Evolutionary conservation across 495 filamentous ascomycete genomes (phyloP), one percentile per base, ranked within the genome.

Genomic region (Talaromyces adpressus): DNA sequence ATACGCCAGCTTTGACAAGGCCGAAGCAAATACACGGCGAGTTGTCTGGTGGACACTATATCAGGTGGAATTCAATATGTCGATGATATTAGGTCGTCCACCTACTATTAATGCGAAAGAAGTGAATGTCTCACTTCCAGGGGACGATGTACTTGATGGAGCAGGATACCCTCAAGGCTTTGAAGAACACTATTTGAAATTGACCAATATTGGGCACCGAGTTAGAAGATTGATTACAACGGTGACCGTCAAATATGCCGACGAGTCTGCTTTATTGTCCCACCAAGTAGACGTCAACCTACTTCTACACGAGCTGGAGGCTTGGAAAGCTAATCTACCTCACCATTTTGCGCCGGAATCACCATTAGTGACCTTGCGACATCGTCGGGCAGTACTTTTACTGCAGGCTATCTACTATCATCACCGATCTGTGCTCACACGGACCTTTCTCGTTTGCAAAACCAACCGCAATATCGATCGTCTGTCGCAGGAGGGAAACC

Each of bases 1-100:
- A 3, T 69, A 70, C 14, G 68, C 65, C 18, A 67, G 71, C 8
- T 75, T 77, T 67, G 69, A 74, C 20, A 67, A 72, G 2, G 62
- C 78, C 18, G 73, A 79, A 36, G 64, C 73, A 57, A 75, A 81
- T 45, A 64, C 75, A 30, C 71, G 78, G 9, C 79, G 78, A 61
- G 65, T 75, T n/a, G 70, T 80, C n/a, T 82, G 77, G 74, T 81
- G 79, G 74, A 79, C 79, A 7, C 64, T 78, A 34, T 82, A 78
- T 62, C 70, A 59, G 6, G 80, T 77, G 53, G 79, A 82, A 59
- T 77, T 79, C 45, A 75, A 73, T 58, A 71, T 79, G 36, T 76
- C 75, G 63, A 75, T 73, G 16, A 77, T 76, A 56, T 67, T 80
- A 14, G 79, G 77, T n/a, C 71, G 79, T 3, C 79, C 79, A 0